Evolutionary conservation across 2,329 filamentous ascomycete species (phyloP).

Genomic region (Truncatella angustata): DNA sequence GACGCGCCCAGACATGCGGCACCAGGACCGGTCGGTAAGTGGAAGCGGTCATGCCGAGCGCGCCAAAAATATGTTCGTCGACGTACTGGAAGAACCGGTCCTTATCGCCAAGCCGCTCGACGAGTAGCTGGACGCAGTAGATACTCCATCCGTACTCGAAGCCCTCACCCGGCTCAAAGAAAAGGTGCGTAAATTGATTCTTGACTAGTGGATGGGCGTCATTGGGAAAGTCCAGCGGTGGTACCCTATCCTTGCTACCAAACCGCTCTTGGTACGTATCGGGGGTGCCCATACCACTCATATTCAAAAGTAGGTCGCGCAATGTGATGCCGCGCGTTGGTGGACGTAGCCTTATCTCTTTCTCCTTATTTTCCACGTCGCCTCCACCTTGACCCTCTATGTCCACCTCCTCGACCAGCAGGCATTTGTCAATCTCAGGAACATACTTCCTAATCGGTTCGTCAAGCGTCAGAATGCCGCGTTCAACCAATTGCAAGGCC

Average conservation of each 20-base stretch:
- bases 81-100: constrained; percentile 3
- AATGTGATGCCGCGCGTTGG: not conserved
- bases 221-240: not conserved
- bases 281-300: not conserved
- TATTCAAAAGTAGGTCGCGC: constrained; percentile 2
- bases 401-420: constrained; percentile 6
- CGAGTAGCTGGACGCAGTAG: constrained; percentile 1
- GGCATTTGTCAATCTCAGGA: constrained; percentile 3
- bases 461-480: constrained; percentile 3
- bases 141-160: not conserved
- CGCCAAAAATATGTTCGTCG: constrained; percentile 1
- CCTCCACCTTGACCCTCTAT: not conserved
- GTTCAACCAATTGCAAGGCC: constrained; percentile 1
- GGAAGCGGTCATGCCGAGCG: constrained; percentile 1
- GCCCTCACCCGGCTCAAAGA: constrained; percentile 4
- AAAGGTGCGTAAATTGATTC: not conserved
- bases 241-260: constrained; percentile 1
- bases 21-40: constrained; percentile 1
- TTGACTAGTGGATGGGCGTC: constrained; percentile 5
- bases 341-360: not conserved
- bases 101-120: constrained; percentile 1
- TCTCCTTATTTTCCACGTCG: not conserved
- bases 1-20: constrained; percentile 3
- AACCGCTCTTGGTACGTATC: constrained; percentile 4
- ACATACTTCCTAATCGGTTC: constrained; percentile 4